These are phyloP conservation scores for Ustilago nuda DNA, from an alignment of 1,284 basidiomycete species.

Conservation along the genomic window DNA sequence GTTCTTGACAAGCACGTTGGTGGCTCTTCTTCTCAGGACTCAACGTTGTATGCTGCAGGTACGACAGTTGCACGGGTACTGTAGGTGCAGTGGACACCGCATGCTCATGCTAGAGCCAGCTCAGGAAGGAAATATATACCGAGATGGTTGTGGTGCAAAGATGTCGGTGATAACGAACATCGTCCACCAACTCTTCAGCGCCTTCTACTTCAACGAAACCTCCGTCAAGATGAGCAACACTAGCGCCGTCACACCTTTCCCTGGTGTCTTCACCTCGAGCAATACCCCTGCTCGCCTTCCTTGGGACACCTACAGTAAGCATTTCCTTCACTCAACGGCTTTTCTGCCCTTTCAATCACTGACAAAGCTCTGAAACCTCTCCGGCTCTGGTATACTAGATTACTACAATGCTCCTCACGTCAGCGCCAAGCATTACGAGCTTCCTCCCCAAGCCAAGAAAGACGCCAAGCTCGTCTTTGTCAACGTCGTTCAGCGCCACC, in stretches of 20 bases:
- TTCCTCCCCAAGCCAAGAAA: slow-evolving; percentile 26
- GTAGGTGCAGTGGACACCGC: not conserved
- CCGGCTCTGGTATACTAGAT: slow-evolving; percentile 8
- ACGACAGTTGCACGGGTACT: not conserved
- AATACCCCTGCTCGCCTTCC: slow-evolving; percentile 28
- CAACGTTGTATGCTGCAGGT: not conserved
- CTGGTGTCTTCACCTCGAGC: slow-evolving; percentile 33
- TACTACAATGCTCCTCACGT: slow-evolving; percentile 56
- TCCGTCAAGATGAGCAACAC: slow-evolving; percentile 18
- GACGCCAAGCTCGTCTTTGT: slow-evolving; percentile 51
- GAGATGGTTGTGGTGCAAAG: not conserved
- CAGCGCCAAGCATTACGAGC: slow-evolving; percentile 29
- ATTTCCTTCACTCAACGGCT: not conserved
- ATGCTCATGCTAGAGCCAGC: not conserved
- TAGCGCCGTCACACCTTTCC: slow-evolving; percentile 22
- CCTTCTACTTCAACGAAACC: not conserved
- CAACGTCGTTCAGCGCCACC: slow-evolving; percentile 55
- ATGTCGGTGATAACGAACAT: slow-evolving; percentile 2
- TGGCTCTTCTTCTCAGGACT: not conserved
- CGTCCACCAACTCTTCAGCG: slow-evolving; percentile 3
- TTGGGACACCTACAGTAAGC: slow-evolving; percentile 50
- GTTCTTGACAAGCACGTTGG: not conserved
- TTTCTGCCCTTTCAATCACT: not conserved
- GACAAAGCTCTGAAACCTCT: not conserved
- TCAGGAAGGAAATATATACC: slow-evolving; percentile 8